Base-by-base conservation (phyloP, 2,329 filamentous ascomycete species). In the Coniochaeta sp. region DNA sequence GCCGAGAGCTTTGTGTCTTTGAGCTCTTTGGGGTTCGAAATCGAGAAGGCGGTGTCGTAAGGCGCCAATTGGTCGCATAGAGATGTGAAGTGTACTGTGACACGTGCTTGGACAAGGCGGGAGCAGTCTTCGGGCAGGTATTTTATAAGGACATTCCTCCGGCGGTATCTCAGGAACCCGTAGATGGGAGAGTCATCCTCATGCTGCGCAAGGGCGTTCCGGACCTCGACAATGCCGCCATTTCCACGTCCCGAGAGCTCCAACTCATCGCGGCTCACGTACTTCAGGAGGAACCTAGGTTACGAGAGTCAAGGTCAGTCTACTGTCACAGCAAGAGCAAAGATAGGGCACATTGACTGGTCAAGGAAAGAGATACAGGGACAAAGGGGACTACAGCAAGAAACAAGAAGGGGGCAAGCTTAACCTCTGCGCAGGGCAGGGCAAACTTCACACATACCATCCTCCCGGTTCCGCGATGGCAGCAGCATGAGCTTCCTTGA, bases 271-370 rank as follows among this genome's bases (percentile, higher is more conserved):
- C 94, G 86, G 55, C 86, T 86, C 56, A 82, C 78, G 71, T 99
- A 99, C 67, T 92, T 91, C 61, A 99, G 83, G 56, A 97, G 82
- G 64, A 99, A 94, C 94, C 94, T 97, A 64, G 60, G n/a, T 24
- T 13, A 24, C 3, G 14, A 35, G 30, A 26, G 6, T 6, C 13
- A 40, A 20, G 18, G 30, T 30, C 32, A 51, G 18, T 16, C 26
- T 14, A 26, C n/a, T 14, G 16, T 24, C n/a, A 38, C 18, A 33
- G 9, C 16, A 20, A 26, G n/a, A 10, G 12, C 22, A 61, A 57
- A 16, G 51, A 48, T 26, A 27, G 30, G 12, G 3, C 9, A 22
- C 20, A 24, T 3, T 3, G 26, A 14, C 20, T 26, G 38, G 18
- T 42, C 20, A 24, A 3, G 20, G 38, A 24, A 9, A 42, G 4